phyloP scores from a whole-genome alignment of 2,329 filamentous ascomycete genomes.

The Trichoderma sp. region DNA sequence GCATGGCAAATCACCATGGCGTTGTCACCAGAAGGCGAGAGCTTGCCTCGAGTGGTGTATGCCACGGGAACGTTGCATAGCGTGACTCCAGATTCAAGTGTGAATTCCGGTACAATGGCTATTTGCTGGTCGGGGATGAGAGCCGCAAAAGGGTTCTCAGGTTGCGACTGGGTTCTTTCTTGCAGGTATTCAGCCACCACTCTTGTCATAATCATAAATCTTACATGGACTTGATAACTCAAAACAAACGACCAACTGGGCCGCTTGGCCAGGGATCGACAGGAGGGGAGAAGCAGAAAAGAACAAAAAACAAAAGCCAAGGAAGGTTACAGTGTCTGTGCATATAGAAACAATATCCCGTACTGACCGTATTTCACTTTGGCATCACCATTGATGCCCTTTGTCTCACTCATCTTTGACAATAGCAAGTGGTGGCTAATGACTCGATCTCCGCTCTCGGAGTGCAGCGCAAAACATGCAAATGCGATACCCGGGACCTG shows the following conservation, averaged over 20 bases:
- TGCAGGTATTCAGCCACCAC: constrained; percentile 60
- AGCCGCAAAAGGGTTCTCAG: constrained; percentile 85
- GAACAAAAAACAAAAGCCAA: not conserved
- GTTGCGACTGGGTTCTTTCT: constrained; percentile 66
- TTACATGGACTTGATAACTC: not conserved
- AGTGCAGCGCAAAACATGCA: not conserved
- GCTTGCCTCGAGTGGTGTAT: constrained; percentile 62
- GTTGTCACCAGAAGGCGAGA: constrained; percentile 59
- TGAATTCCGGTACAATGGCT: constrained; percentile 82
- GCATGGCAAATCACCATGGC: constrained; percentile 79
- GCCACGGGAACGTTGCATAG: constrained; percentile 72
- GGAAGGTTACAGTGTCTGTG: not conserved
- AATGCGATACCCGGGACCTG: not conserved
- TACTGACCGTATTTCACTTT: constrained; percentile 33
- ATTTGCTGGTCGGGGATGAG: constrained; percentile 88
- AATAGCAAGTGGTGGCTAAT: not conserved
- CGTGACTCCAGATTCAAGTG: constrained; percentile 85
- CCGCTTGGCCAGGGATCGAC: not conserved
- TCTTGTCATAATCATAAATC: constrained; percentile 35
- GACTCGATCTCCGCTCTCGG: constrained; percentile 9
- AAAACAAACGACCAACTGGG: not conserved
- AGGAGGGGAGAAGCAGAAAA: not conserved
- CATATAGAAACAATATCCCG: not conserved
- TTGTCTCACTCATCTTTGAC: constrained; percentile 27
- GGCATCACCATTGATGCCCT: constrained; percentile 21